Percentiles rank a stretch among this genome's conserved stretches.
Evolutionary conservation across 768 basidiomycete species (phyloP).

Genomic region (Crucibulum laeve): DNA sequence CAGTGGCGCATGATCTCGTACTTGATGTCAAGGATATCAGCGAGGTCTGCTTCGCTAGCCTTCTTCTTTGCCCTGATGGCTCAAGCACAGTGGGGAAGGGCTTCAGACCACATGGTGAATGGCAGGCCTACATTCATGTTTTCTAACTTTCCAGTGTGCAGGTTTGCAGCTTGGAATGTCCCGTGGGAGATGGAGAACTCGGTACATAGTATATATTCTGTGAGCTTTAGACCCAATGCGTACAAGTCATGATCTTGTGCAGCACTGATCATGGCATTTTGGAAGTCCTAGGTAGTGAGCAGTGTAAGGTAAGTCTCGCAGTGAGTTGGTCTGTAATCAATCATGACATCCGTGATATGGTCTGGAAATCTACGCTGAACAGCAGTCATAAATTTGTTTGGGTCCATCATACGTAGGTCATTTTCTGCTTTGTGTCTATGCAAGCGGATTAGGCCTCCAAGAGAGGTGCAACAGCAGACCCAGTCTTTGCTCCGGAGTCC

Average conservation of each 20-base stretch:
- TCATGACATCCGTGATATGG: constrained; percentile 40
- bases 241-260: constrained; percentile 46
- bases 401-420: constrained; percentile 46
- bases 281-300: constrained; percentile 35
- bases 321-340: constrained; percentile 40
- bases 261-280: constrained; percentile 48
- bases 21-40: constrained; percentile 67
- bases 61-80: constrained; percentile 44
- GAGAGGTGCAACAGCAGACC: constrained; percentile 42
- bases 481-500: constrained; percentile 53
- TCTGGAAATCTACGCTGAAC: constrained; percentile 38
- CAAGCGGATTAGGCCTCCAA: constrained; percentile 51
- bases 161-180: constrained; percentile 40
- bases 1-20: constrained; percentile 45
- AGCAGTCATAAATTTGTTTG: constrained; percentile 37
- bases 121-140: constrained; percentile 46
- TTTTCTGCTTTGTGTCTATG: constrained; percentile 36
- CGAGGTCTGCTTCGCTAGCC: constrained; percentile 41
- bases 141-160: constrained; percentile 35
- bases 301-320: constrained; percentile 47
- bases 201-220: constrained; percentile 46
- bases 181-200: constrained; percentile 65
- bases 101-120: constrained; percentile 55
- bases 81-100: constrained; percentile 54
- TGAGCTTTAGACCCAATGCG: constrained; percentile 44